Evolutionary conservation across 257 asterid species (phyloP).

Genomic region (Euphrasia confusa): DNA sequence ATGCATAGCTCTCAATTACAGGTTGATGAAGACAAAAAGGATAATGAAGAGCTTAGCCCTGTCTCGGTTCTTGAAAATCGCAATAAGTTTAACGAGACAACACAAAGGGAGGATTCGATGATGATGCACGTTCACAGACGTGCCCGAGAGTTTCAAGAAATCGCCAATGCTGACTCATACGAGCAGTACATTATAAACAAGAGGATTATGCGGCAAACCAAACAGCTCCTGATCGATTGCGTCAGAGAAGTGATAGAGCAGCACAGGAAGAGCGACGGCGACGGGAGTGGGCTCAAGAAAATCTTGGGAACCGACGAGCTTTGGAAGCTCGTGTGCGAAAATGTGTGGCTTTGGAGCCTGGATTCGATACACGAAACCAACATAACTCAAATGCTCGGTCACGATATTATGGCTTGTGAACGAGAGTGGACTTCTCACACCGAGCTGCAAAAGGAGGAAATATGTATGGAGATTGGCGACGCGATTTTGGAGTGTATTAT

Average conservation of each 20-base stretch:
- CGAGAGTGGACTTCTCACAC: slow-evolving; percentile 36
- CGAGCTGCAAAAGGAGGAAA: slow-evolving; percentile 27
- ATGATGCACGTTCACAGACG: background rate
- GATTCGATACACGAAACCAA: slow-evolving; percentile 46
- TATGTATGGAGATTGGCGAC: slow-evolving; percentile 42
- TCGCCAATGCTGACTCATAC: background rate
- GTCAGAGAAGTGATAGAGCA: slow-evolving; percentile 53
- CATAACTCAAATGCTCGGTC: slow-evolving; percentile 26
- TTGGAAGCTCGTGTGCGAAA: slow-evolving; percentile 54
- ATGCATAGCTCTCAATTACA: slow-evolving; percentile 12
- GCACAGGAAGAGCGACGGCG: slow-evolving; percentile 31
- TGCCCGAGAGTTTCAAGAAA: background rate
- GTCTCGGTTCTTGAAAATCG: slow-evolving; percentile 48
- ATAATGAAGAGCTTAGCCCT: slow-evolving; percentile 56
- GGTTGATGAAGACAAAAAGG: slow-evolving; percentile 22
- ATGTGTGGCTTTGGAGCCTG: slow-evolving; percentile 68
- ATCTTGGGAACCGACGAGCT: slow-evolving; percentile 59
- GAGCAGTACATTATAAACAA: slow-evolving; percentile 49
- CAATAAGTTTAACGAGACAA: slow-evolving; percentile 11
- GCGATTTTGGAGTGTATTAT: slow-evolving; percentile 51
- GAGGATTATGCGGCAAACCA: slow-evolving; percentile 44
- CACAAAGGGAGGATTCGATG: slow-evolving; percentile 22
- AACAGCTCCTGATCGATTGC: slow-evolving; percentile 58
- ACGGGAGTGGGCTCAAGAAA: slow-evolving; percentile 23
- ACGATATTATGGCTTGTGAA: slow-evolving; percentile 35